Evolutionary conservation across 2,329 filamentous ascomycete genomes (phyloP), one percentile per base, ranked within the genome.

Genomic region (Teratosphaeria epicoccoides): DNA sequence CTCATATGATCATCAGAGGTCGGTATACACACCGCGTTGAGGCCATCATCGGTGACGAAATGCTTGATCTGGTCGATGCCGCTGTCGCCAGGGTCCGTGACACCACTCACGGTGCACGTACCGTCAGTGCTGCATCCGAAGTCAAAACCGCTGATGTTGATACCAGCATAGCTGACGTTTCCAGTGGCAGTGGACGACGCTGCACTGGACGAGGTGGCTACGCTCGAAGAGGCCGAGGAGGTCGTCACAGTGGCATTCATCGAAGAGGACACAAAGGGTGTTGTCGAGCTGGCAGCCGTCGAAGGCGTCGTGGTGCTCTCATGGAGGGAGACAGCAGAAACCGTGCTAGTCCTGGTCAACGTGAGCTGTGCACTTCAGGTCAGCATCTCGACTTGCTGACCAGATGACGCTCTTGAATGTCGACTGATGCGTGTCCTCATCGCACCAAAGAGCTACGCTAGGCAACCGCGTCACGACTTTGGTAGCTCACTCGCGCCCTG

Each of bases 11-110:
- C n/a, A n/a, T n/a, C n/a, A n/a, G n/a, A n/a, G n/a, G n/a, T n/a
- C n/a, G n/a, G n/a, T n/a, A n/a, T n/a, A n/a, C n/a, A 33, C n/a
- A n/a, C n/a, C n/a, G 78, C 68, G 60, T 81, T 82, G 49, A 82
- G 67, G 46, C 71, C 69, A 47, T 76, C 71, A 44, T 77, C 71
- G 12, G 70, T 80, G 77, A 55, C 53, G 56, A 81, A 82, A 59
- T 82, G 79, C 50, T 76, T 67, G 71, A 81, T 80, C 59, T 80
- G 77, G 40, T n/a, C 43, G 46, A 62, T 61, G 24, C 63, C 64
- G 14, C 49, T 57, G 9, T 52, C 49, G 12, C 62, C 62, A 1
- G 73, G 70, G 6, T 70, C 63, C 5, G 59, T 54, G 22, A 61
- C 59, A 17, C 62, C 58, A 1, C 58, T 61, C 9, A 66, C 49